phyloP scores from a whole-genome alignment of 441 rosid genomes.

The Erodium moschatum region DNA sequence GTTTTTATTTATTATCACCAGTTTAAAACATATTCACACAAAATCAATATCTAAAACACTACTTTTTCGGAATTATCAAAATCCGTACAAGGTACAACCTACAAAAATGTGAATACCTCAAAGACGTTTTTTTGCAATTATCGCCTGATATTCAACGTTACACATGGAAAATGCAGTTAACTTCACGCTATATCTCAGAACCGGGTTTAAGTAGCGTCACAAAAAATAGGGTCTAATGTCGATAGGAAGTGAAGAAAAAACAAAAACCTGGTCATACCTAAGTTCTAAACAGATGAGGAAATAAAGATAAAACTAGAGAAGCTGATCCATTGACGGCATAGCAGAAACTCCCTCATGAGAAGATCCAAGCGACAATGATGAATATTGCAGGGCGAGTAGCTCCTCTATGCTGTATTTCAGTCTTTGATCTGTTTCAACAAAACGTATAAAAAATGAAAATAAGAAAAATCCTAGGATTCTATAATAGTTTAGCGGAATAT shows the following conservation, averaged over 20 bases:
- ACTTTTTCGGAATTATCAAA: too few relatives aligned
- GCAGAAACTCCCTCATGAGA: slow-evolving; percentile 17
- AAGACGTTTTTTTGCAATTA: too few relatives aligned
- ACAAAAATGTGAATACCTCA: too few relatives aligned
- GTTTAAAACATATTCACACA: too few relatives aligned
- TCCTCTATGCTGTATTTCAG: slow-evolving; percentile 63
- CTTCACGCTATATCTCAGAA: too few relatives aligned
- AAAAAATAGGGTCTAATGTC: not conserved
- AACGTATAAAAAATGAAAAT: slow-evolving; percentile 6
- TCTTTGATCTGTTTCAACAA: slow-evolving; percentile 59
- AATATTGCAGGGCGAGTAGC: slow-evolving; percentile 43
- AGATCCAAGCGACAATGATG: slow-evolving; percentile 30
- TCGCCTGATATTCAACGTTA: too few relatives aligned
- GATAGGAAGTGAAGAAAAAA: not conserved
- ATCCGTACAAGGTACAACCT: too few relatives aligned
- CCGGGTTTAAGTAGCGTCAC: too few relatives aligned
- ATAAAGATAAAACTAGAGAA: not conserved
- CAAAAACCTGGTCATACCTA: not conserved
- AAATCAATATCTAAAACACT: too few relatives aligned
- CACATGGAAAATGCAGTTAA: too few relatives aligned
- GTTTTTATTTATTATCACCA: too few relatives aligned
- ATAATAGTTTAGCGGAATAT: slow-evolving; percentile 1
- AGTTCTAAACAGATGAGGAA: not conserved
- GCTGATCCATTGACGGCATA: not conserved
- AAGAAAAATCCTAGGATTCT: not conserved